Evolutionary conservation across 23 red algal genomes (phyloP), one percentile per base, ranked within the genome.

Genomic region (Pyropia yezoensis): DNA sequence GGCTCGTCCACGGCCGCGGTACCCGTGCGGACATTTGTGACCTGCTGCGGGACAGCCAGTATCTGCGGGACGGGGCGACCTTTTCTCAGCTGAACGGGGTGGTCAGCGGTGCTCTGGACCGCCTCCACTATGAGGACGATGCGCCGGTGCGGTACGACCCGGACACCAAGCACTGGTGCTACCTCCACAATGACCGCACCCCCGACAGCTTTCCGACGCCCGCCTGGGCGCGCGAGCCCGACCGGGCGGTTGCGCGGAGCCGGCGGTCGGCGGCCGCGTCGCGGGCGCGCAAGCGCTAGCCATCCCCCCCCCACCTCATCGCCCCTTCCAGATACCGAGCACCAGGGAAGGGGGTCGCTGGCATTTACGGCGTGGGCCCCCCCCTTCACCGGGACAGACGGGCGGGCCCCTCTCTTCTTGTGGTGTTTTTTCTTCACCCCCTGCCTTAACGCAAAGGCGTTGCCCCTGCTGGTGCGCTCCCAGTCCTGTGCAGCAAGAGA

Each of bases 121-220:
- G 86, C 27, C 39, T 90, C 15, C 86, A 82, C 50, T 90, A 90
- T 58, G 86, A 90, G 57, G 75, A 74, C 70, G 79, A 75, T 29
- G 75, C 86, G 20, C 74, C 73, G 24, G 86, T 90, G 54, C 66
- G 70, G n/a, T 90, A 81, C 50, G 86, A 90, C 33, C 57, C 76
- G 17, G 86, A 90, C 57, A 81, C 68, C 22, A 90, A 90, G 68
- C 66, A 80, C 57, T 90, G 86, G 86, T 75, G 69, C 50, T 90
- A 90, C 52, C 64, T 90, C 68, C 86, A 90, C 52, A 90, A 90
- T 49, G 76, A 90, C 30, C 63, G 78, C 52, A 65, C 72, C 62
- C 69, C 70, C 49, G 54, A 77, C 34, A 73, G 77, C 59, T 90
- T 81, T 72, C 67, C 62, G 63, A 74, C 68, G 21, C 86, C 86